Conservation (phyloP, 1,284 basidiomycete genomes). For the Tilletia caries region DNA sequence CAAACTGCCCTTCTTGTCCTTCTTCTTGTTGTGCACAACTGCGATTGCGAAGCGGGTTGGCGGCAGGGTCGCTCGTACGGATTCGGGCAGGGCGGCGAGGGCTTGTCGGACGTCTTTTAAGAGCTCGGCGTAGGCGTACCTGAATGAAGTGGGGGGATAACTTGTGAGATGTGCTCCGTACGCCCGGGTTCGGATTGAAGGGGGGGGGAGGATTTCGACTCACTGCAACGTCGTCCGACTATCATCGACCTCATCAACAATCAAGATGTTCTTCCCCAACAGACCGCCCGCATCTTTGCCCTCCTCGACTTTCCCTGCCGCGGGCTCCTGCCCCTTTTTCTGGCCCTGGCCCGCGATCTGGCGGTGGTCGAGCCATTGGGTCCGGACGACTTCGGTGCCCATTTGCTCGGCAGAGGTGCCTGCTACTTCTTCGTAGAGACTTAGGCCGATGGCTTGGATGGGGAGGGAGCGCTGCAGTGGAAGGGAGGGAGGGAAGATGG, state of each 20-base stretch:
- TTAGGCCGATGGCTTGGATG: constrained; percentile 52
- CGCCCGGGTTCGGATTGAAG: not conserved
- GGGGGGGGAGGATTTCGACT: not conserved
- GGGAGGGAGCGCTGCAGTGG: constrained; percentile 43
- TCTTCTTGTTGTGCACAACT: constrained; percentile 52
- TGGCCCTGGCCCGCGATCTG: constrained; percentile 11
- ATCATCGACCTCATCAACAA: constrained; percentile 54
- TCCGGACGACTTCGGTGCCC: constrained; percentile 50
- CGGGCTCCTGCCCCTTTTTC: constrained; percentile 26
- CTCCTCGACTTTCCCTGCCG: constrained; percentile 41
- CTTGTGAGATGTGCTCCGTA: not conserved
- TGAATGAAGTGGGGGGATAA: not conserved
- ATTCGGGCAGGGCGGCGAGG: constrained; percentile 34
- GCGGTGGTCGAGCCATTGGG: constrained; percentile 51
- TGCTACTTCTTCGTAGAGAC: constrained; percentile 51
- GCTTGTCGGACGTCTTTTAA: constrained; percentile 47
- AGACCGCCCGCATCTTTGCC: constrained; percentile 45
- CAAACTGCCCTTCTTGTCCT: constrained; percentile 45
- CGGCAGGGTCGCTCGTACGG: constrained; percentile 38
- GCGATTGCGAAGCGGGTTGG: constrained; percentile 52
- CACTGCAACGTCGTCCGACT: constrained; percentile 49
- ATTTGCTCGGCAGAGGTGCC: constrained; percentile 43
- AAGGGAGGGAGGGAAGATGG: too few species aligned
- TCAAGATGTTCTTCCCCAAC: constrained; percentile 52
- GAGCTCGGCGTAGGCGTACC: constrained; percentile 52